Evolutionary conservation across 306 rosid genomes (phyloP).

Genomic region (Luffa acutangula): DNA sequence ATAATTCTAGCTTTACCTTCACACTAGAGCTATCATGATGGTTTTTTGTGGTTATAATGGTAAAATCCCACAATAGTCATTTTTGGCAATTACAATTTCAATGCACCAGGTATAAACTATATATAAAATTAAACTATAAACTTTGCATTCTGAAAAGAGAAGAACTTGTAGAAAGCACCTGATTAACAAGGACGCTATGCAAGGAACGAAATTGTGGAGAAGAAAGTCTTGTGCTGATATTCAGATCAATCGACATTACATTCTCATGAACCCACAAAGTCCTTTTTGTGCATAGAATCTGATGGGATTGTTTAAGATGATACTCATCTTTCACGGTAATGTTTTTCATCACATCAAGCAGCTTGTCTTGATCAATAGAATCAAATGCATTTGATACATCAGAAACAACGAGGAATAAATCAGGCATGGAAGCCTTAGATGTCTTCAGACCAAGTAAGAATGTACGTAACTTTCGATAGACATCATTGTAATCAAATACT

Average conservation of each 20-base stretch:
- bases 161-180: conserved; percentile 31
- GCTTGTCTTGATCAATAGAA: conserved; percentile 66
- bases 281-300: conserved; percentile 46
- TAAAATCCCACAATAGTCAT: neutral
- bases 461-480: conserved; percentile 52
- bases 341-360: conserved; percentile 46
- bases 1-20: too few relatives aligned
- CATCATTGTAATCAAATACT: conserved; percentile 81
- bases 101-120: neutral
- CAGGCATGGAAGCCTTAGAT: conserved; percentile 25
- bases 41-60: neutral
- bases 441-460: conserved; percentile 41
- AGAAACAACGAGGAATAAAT: conserved; percentile 49
- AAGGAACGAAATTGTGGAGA: conserved; percentile 18
- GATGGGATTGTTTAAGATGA: conserved; percentile 36
- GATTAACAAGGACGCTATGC: conserved; percentile 43
- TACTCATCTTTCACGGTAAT: conserved; percentile 37
- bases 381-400: conserved; percentile 86
- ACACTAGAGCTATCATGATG: too few relatives aligned
- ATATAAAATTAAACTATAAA: neutral
- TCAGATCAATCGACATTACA: conserved; percentile 24
- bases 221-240: conserved; percentile 20
- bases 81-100: neutral
- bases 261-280: conserved; percentile 57
- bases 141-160: neutral